Conservation (phyloP, 139 green algal genomes). For the Chlorella ohadii region DNA sequence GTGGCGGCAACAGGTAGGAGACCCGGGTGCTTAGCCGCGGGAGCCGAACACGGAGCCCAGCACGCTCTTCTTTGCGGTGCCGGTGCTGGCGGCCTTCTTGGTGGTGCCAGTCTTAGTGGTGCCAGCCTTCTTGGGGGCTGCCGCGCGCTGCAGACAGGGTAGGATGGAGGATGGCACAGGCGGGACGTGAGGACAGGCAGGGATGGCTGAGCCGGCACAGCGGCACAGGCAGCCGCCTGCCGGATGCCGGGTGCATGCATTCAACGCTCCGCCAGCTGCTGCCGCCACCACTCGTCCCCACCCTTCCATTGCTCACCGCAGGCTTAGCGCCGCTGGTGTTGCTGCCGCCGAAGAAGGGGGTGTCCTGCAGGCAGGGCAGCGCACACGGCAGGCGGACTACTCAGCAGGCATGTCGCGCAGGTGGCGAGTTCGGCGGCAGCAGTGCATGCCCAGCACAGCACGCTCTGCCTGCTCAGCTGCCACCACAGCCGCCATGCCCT, state of each 20-base stretch:
- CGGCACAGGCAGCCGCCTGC: not conserved
- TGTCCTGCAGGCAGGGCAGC: not conserved
- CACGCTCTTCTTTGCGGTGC: not conserved
- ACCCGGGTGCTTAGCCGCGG: not conserved
- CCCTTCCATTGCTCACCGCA: not conserved
- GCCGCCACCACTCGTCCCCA: not conserved
- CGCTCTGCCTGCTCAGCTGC: too few species aligned
- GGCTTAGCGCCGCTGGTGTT: conserved; percentile 15
- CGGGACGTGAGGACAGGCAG: not conserved
- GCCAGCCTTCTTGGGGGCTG: too few species aligned
- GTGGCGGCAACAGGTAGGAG: too few species aligned
- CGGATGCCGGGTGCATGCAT: not conserved
- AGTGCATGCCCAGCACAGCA: too few species aligned
- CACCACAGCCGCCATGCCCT: too few species aligned
- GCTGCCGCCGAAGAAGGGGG: conserved; percentile 44
- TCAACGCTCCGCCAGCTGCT: too few species aligned
- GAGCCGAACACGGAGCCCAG: conserved; percentile 17
- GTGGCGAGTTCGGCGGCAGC: too few species aligned
- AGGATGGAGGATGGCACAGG: not conserved
- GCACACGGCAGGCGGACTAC: too few species aligned
- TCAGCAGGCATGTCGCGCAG: too few species aligned
- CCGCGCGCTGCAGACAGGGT: not conserved
- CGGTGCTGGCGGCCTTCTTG: not conserved
- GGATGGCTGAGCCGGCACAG: not conserved
- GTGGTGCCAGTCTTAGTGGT: conserved; percentile 4